phyloP scores from a whole-genome alignment of 371 early-diverging fungal genomes.

The Zancudomyces culisetae region DNA sequence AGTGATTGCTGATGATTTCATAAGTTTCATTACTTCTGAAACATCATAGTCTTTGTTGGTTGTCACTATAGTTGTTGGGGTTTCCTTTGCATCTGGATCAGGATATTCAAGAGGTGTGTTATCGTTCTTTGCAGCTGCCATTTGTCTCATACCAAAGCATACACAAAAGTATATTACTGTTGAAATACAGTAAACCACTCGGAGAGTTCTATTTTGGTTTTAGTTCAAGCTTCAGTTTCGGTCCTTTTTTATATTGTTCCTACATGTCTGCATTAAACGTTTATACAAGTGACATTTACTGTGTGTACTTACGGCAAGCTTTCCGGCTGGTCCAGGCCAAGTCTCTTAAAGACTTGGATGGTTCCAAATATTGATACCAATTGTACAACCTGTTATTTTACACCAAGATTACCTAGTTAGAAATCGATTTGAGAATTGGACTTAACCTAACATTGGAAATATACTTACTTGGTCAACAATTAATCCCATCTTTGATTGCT shows the following conservation, averaged over 20 bases:
- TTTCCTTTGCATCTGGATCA: constrained; percentile 19
- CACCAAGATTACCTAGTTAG: not conserved
- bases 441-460: too few relatives aligned
- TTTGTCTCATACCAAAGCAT: constrained; percentile 32
- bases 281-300: not conserved
- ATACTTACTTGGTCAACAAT: not conserved
- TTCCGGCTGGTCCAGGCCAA: constrained; percentile 42
- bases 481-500: not conserved
- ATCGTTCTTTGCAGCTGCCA: constrained; percentile 50
- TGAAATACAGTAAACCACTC: constrained; percentile 40
- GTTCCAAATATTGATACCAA: constrained; percentile 43
- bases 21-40: constrained; percentile 45
- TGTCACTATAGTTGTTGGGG: constrained; percentile 34
- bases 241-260: not conserved
- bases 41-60: constrained; percentile 67
- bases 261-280: too few relatives aligned
- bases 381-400: constrained; percentile 26
- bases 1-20: constrained; percentile 46
- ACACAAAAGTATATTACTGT: constrained; percentile 34
- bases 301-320: constrained; percentile 22
- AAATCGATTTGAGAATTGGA: too few relatives aligned
- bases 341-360: constrained; percentile 48
- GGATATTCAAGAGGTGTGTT: constrained; percentile 40
- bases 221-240: not conserved
- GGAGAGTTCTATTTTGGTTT: constrained; percentile 24